Percentiles rank a stretch among this genome's conserved stretches.
Conservation (phyloP, 2,329 filamentous ascomycete genomes). For the Teratosphaeria viscida region DNA sequence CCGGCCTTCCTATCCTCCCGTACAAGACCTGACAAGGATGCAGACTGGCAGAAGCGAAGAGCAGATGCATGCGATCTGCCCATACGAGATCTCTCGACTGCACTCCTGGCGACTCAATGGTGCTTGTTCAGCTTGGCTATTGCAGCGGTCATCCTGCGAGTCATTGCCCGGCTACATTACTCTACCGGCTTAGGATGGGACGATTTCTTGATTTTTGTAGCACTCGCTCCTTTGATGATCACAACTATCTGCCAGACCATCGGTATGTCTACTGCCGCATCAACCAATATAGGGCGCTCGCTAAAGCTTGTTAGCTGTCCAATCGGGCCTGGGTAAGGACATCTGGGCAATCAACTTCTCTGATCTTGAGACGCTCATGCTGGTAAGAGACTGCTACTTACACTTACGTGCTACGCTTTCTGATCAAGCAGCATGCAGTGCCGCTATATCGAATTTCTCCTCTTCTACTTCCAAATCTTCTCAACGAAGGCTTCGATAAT, state of each 20-base stretch:
- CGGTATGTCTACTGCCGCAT: not conserved
- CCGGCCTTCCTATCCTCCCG: not conserved
- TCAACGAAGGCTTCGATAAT: not conserved
- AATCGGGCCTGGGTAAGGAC: not conserved
- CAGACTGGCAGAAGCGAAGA: not conserved
- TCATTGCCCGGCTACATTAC: not conserved
- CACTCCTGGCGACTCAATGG: not conserved
- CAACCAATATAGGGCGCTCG: not conserved
- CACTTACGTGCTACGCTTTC: not conserved
- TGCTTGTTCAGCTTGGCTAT: not conserved
- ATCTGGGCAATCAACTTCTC: not conserved
- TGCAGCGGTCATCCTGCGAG: not conserved
- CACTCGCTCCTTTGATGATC: not conserved
- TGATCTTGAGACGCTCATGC: not conserved
- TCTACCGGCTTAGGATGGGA: not conserved
- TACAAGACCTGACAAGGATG: not conserved
- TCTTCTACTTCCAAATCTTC: not conserved
- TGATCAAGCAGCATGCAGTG: not conserved
- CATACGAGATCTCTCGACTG: not conserved
- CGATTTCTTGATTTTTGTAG: not conserved
- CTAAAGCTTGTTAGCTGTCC: not conserved
- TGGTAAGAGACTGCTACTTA: not conserved
- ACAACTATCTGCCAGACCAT: not conserved
- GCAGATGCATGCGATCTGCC: not conserved
- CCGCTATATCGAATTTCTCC: not conserved